Evolutionary conservation across 1,139 yeast species (phyloP).

Genomic region (Arxiozyma bovina): DNA sequence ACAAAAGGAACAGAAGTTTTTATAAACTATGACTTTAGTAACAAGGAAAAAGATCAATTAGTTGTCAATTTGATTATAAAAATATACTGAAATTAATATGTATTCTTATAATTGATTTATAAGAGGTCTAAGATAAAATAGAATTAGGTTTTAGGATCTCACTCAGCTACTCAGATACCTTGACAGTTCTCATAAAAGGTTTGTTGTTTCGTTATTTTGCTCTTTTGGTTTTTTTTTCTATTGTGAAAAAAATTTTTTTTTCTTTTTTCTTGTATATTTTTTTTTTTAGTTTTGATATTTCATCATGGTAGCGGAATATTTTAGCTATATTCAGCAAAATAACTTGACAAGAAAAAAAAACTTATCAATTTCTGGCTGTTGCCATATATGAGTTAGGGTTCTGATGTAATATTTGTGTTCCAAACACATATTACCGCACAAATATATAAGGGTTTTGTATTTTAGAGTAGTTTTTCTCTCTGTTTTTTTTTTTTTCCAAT

Average conservation of each 20-base stretch:
- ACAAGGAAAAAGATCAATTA: not conserved
- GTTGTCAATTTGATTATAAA: not conserved
- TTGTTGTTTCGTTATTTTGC: too few species aligned
- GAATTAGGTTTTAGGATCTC: not conserved
- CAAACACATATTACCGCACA: too few species aligned
- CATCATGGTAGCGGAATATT: not conserved
- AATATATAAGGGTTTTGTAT: too few species aligned
- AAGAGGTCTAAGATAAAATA: not conserved
- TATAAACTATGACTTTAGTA: too few species aligned
- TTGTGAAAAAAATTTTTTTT: not conserved
- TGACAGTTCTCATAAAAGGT: too few species aligned
- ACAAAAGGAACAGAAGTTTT: not conserved
- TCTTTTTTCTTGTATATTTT: not conserved
- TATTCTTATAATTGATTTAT: not conserved
- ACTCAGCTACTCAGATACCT: too few species aligned
- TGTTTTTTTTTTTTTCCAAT: too few species aligned
- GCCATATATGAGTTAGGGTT: not conserved
- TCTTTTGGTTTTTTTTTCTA: too few species aligned
- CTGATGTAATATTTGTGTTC: too few species aligned
- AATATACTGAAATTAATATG: too few species aligned
- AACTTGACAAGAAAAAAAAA: not conserved
- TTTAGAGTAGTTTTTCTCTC: too few species aligned
- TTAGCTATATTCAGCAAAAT: too few species aligned
- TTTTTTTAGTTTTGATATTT: not conserved
- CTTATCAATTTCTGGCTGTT: not conserved